A percentile compares a stretch with the other conserved stretches of the same genome.
phyloP scores from a whole-genome alignment of 1,284 basidiomycete species.

The Fomitopsis palustris region DNA sequence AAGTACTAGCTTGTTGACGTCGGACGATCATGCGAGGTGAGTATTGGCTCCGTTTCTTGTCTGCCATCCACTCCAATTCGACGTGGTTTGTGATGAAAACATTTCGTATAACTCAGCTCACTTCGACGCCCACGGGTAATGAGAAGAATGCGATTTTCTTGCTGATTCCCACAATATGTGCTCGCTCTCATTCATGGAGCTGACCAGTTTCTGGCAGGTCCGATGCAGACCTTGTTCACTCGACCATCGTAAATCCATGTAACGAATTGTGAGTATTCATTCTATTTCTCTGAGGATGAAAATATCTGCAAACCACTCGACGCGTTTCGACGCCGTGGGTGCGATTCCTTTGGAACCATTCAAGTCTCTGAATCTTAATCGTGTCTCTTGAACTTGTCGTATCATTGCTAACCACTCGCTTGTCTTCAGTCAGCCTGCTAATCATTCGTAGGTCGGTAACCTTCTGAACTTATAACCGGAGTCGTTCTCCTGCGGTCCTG shows the following conservation, averaged over 20 bases:
- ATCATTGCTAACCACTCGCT: too few relatives aligned
- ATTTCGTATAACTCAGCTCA: constrained; percentile 59
- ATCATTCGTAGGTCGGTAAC: too few relatives aligned
- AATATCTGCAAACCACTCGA: constrained; percentile 45
- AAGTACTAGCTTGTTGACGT: too few relatives aligned
- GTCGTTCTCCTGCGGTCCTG: too few relatives aligned
- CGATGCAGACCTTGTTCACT: too few relatives aligned
- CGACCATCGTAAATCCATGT: too few relatives aligned
- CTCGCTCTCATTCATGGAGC: background rate
- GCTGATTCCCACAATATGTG: constrained; percentile 30
- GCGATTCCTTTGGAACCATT: constrained; percentile 67
- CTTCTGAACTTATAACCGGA: too few relatives aligned
- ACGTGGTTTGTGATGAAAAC: constrained; percentile 40
- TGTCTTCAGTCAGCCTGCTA: too few relatives aligned
- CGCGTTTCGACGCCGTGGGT: constrained; percentile 54
- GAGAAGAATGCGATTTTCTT: constrained; percentile 48
- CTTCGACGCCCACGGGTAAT: constrained; percentile 49
- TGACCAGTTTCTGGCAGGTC: too few relatives aligned
- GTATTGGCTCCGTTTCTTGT: too few relatives aligned
- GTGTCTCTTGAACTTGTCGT: background rate
- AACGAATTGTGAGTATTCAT: constrained; percentile 18
- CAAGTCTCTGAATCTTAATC: constrained; percentile 61
- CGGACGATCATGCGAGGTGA: too few relatives aligned
- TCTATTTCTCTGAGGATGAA: constrained; percentile 39
- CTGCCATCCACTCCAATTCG: too few relatives aligned